Base-by-base conservation (phyloP, 2,329 filamentous ascomycete genomes). In the Cordyceps javanica region DNA sequence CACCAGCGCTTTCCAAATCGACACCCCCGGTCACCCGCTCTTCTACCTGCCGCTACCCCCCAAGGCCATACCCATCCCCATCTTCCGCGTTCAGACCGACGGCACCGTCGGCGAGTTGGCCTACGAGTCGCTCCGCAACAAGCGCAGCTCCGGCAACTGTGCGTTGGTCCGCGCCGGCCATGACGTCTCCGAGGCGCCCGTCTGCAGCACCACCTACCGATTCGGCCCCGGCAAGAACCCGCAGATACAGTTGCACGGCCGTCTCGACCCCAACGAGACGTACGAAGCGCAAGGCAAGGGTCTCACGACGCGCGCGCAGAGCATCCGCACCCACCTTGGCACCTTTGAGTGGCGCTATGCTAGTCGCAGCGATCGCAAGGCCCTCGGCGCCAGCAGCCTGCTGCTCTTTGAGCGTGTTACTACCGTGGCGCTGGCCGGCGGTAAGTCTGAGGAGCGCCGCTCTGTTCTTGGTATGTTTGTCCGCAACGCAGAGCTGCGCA, bases 271-370 rank as follows among this genome's bases (percentile, higher is more conserved):
- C 44, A 19, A 62, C 16, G 65, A 70, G 5, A 67, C 68, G 11
- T 62, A 68, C 9, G 64, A 66, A 39, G 63, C 67, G 32, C 53
- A 50, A 19, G 63, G 67, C 56, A 67, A 73, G 21, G 75, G 74
- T 60, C 70, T 77, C 64, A 69, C 75, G 3, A 80, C 78, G 14
- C 77, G 81, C 32, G 70, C 75, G 2, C 72, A 75, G 32, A 64
- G 62, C 8, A 78, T 86, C 62, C 67, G 69, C 41, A 77, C 77
- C 10, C 75, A 74, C 10, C 70, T 77, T 38, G 81, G 80, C 16
- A 73, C 68, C 1, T 82, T 83, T 58, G 73, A 77, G 60, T 86
- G 83, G 83, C 73, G 75, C 13, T 85, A 86, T 65, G 75, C 74
- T 16, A 66, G 69, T n/a, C 70, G 70, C 7, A 66, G 68, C 8